phyloP scores from a whole-genome alignment of 192 early-diverging fungal species.

The Globomyces pollinis-pini region DNA sequence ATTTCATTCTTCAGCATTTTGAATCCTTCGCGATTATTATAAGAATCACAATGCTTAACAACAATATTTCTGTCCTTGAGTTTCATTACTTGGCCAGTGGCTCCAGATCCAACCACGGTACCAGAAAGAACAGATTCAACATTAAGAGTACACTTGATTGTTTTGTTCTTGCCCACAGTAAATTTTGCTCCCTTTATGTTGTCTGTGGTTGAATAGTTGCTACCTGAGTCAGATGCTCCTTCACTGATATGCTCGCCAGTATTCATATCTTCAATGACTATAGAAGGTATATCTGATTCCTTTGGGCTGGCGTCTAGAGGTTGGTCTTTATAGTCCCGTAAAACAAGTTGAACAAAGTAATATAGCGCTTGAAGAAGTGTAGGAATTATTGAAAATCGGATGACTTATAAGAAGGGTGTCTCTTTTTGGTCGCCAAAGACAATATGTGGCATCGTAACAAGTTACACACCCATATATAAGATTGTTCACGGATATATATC shows the following conservation, averaged over 20 bases:
- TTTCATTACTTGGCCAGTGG: neutral
- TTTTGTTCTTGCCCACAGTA: too few species aligned
- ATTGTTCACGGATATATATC: slow-evolving; percentile 13
- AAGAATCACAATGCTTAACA: neutral
- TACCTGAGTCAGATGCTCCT: neutral
- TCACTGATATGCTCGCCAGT: neutral
- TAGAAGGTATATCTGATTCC: neutral
- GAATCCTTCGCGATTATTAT: neutral
- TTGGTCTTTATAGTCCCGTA: too few species aligned
- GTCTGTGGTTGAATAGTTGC: neutral
- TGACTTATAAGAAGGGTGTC: neutral
- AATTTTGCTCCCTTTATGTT: neutral
- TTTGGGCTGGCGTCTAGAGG: neutral
- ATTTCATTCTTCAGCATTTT: slow-evolving; percentile 1
- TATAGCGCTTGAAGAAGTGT: neutral
- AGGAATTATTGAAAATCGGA: neutral
- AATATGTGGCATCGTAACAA: neutral
- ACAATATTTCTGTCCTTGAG: neutral
- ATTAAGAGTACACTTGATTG: neutral
- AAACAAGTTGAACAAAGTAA: neutral
- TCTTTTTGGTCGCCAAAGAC: neutral
- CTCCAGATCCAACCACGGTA: neutral
- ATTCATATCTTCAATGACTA: neutral
- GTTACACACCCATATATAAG: neutral
- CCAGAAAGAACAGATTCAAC: neutral